Conservation (phyloP, 169 alveolate genomes). For the Eimeria praecox region DNA sequence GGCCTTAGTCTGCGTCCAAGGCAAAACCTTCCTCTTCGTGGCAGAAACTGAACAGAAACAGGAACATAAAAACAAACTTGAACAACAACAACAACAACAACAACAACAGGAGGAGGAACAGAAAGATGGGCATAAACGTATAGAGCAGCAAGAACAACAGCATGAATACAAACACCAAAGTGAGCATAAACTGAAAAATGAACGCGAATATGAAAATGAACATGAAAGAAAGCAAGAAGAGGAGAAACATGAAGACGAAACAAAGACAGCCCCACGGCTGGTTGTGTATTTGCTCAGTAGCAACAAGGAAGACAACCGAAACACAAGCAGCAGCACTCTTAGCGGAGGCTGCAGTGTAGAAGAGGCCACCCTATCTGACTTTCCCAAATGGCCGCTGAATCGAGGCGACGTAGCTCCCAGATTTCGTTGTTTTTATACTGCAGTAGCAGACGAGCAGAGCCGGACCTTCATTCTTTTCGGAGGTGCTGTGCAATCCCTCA, state of each 20-base stretch:
- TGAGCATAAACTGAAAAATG: background rate
- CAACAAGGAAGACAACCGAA: background rate
- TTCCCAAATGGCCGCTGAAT: constrained; percentile 6
- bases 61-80: no score
- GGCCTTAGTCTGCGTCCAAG: constrained; percentile 5
- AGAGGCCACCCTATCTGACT: background rate
- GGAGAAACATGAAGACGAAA: background rate
- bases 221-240: background rate
- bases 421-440: constrained; percentile 16
- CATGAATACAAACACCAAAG: background rate
- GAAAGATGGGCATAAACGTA: no score
- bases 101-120: background rate
- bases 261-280: constrained; percentile 19
- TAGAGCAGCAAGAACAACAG: background rate
- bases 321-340: background rate
- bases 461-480: constrained; percentile 11
- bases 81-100: no score
- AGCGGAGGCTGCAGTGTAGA: background rate
- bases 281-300: background rate
- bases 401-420: background rate
- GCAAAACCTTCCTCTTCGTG: background rate
- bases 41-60: background rate
- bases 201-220: no score
- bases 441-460: constrained; percentile 11
- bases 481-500: background rate